These are phyloP conservation scores for Fennellomyces sp. DNA, from an alignment of 371 early-diverging fungal species.

Conservation along the genomic window DNA sequence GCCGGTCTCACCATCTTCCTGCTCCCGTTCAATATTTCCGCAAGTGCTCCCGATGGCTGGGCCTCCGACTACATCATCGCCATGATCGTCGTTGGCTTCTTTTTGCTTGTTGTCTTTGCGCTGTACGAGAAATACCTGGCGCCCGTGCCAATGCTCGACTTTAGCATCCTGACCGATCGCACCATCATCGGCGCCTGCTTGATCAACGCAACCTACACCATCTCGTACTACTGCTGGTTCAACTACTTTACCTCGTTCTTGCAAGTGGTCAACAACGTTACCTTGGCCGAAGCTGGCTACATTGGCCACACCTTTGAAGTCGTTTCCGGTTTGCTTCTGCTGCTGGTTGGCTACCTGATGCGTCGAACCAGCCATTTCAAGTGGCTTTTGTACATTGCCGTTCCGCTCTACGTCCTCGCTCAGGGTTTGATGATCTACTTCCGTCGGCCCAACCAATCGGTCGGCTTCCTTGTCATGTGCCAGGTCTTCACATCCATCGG, in stretches of 20 bases:
- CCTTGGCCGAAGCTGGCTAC: slow-evolving; percentile 17
- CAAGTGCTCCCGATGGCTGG: slow-evolving; percentile 21
- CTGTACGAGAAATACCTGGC: slow-evolving; percentile 9
- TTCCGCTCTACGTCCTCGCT: slow-evolving; percentile 18
- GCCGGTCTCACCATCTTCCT: slow-evolving; percentile 19
- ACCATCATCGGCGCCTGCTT: slow-evolving; percentile 20
- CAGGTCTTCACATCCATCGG: slow-evolving; percentile 23
- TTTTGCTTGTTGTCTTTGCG: slow-evolving; percentile 11
- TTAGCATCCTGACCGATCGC: slow-evolving; percentile 9
- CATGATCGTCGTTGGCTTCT: slow-evolving; percentile 20
- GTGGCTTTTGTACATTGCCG: slow-evolving; percentile 18
- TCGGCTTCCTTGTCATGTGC: slow-evolving; percentile 25
- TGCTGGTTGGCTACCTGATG: slow-evolving; percentile 14
- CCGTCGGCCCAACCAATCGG: slow-evolving; percentile 20
- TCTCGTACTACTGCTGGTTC: slow-evolving; percentile 18
- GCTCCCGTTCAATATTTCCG: slow-evolving; percentile 18
- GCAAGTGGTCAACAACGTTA: slow-evolving; percentile 17
- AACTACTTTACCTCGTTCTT: slow-evolving; percentile 18
- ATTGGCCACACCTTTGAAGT: slow-evolving; percentile 18
- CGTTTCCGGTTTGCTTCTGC: slow-evolving; percentile 18
- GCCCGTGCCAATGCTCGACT: slow-evolving; percentile 12
- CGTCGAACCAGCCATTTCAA: slow-evolving; percentile 16
- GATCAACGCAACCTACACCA: slow-evolving; percentile 15
- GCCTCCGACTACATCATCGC: slow-evolving; percentile 17
- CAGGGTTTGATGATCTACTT: slow-evolving; percentile 24